Base-by-base conservation (phyloP, 257 asterid species). In the Orobanche coerulescens region DNA sequence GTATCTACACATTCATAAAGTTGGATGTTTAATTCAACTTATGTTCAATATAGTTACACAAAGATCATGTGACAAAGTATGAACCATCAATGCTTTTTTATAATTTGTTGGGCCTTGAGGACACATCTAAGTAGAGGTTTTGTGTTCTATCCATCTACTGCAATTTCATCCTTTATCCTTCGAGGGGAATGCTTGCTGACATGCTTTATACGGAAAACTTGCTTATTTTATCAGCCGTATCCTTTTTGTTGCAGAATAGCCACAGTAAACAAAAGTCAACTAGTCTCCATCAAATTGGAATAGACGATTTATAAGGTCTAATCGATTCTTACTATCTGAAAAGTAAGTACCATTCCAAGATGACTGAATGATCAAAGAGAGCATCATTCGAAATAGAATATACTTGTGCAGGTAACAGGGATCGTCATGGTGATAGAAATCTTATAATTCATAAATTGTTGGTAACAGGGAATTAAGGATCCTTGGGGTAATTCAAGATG, bases 1-100 rank as follows among this genome's bases (percentile, higher is more conserved):
- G 96, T 86, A 82, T 84, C 98, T 92, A 69, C 47, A 37, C 71
- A 77, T 37, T 33, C 55, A 78, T 54, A 49, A 65, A 12, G n/a
- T 24, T 31, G 50, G 73, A 53, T 22, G 69, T 30, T 54, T 18
- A 33, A 58, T 61, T 72, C 58, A 68, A 48, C n/a, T 78, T 58
- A 40, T 19, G 36, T 7, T 39, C 22, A 44, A 30, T 26, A 70
- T 22, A 36, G 6, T 59, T 49, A 36, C 47, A 46, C 11, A 16
- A 48, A 39, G 18, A 47, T 6, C 26, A 28, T 24, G 18, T 31
- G 33, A 47, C 0, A 24, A 2, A 20, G 24, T 30, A 20, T 20
- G 24, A 25, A 15, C 24, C 14, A 25, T 43, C 23, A 12, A 6
- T n/a, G 42, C 55, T 33, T 23, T 28, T 8, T 3, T 42, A 49